Percentiles rank a stretch among this genome's conserved stretches.
These are phyloP conservation scores for Lactuca sativa DNA, from an alignment of 129 eudicot genomes.

Conservation along the genomic window DNA sequence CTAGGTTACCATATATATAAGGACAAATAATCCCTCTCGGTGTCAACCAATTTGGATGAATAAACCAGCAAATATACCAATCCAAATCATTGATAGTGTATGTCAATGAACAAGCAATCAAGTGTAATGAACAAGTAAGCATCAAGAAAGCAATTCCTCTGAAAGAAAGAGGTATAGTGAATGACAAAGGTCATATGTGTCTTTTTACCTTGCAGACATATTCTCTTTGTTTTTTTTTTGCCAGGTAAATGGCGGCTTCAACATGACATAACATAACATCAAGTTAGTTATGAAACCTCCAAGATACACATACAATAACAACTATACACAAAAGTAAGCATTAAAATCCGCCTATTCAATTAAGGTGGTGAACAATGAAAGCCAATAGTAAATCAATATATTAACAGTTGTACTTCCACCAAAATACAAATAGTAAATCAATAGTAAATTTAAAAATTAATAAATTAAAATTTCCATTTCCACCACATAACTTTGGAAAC, in stretches of 20 bases:
- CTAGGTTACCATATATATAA: conserved; percentile 82
- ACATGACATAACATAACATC: conserved; percentile 53
- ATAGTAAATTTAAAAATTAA: too few species aligned
- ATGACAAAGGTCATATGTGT: conserved; percentile 34
- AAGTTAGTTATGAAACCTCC: conserved; percentile 72
- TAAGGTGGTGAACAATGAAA: conserved; percentile 59
- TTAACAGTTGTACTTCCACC: too few species aligned
- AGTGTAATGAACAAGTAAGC: conserved; percentile 2
- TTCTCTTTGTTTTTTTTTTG: conserved; percentile 86
- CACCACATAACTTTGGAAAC: too few species aligned
- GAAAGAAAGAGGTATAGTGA: conserved; percentile 11
- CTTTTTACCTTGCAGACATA: conserved; percentile 95
- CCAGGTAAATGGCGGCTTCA: conserved; percentile 96
- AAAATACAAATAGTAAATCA: too few species aligned
- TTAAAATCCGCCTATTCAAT: conserved; percentile 75
- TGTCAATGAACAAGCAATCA: conserved; percentile 11
- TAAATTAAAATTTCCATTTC: too few species aligned
- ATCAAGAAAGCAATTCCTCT: background rate
- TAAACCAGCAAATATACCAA: conserved; percentile 53
- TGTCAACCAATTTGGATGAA: conserved; percentile 57
- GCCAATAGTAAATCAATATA: too few species aligned
- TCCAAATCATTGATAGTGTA: conserved; percentile 1
- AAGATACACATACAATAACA: conserved; percentile 55
- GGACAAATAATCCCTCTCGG: conserved; percentile 82
- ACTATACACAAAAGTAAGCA: conserved; percentile 51